Percentiles rank a stretch among this genome's conserved stretches.
phyloP scores from a whole-genome alignment of 768 basidiomycete species.

The Tricholoma terreum region DNA sequence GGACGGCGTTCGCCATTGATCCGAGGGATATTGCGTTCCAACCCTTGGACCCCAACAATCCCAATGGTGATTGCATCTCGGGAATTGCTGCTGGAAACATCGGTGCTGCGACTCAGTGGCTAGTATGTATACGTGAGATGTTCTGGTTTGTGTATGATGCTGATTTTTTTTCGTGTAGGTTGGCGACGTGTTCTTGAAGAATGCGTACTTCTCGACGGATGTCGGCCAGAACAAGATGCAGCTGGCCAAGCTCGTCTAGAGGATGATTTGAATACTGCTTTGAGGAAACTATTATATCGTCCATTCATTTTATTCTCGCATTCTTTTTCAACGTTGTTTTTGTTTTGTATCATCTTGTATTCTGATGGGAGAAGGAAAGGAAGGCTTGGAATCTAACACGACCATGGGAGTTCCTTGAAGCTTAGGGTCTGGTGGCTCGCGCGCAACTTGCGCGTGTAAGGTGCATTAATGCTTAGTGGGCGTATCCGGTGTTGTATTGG shows the following conservation, averaged over 20 bases:
- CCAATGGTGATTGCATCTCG: conserved; percentile 64
- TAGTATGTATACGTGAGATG: conserved; percentile 38
- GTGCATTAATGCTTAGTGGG: no score
- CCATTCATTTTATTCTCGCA: background rate
- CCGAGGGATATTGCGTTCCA: conserved; percentile 62
- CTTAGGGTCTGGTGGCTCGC: no score
- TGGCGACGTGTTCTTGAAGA: conserved; percentile 77
- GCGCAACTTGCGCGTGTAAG: no score
- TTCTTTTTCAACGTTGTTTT: background rate
- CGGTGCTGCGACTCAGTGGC: conserved; percentile 62
- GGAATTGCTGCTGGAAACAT: conserved; percentile 66
- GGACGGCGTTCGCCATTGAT: conserved; percentile 51
- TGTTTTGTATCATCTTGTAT: background rate
- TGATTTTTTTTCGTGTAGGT: conserved; percentile 26
- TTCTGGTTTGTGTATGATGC: background rate
- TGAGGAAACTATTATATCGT: background rate
- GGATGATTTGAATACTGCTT: background rate
- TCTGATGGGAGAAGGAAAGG: background rate
- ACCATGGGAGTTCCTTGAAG: no score
- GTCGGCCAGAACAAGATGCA: conserved; percentile 54
- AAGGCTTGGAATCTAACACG: background rate
- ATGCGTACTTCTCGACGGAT: conserved; percentile 69
- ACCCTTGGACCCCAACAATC: conserved; percentile 45
- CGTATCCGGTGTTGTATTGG: no score
- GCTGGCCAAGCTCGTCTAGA: conserved; percentile 50